Base-by-base conservation (phyloP, 2,329 filamentous ascomycete genomes). In the Neofusicoccum laricinum region DNA sequence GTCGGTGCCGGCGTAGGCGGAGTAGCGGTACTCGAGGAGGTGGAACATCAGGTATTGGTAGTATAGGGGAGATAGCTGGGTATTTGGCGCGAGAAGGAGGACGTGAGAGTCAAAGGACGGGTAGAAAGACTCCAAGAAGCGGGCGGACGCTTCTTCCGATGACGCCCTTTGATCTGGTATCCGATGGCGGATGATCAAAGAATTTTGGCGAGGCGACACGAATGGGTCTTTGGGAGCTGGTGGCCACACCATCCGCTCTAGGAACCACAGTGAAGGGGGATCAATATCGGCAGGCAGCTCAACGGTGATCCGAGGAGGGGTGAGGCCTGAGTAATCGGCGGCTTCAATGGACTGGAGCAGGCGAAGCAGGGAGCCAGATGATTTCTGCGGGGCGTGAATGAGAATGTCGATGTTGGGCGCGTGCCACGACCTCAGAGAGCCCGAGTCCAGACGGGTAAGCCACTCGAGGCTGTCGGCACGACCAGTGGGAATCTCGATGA, bases 41-140 rank as follows among this genome's bases (percentile, higher is more conserved):
- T 84, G 77, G 74, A 92, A 97, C 74, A 90, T 92, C 14, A 97
- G 80, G 73, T 95, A 97, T 67, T 97, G 92, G 67, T 90, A 94
- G 73, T 92, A 98, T 1, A 90, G 85, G 1, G 89, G 87, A 0
- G 91, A 90, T 0, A 98, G 78, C 74, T 98, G 91, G 1, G 85
- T 85, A 69, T 96, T 88, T 1, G 93, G 87, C 4, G 92, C 93
- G 5, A 99, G 84, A 1, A 97, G 78, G n/a, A 99, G 82, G 2
- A 97, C 86, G 74, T 97, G 92, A 10, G 89, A 88, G 61, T 86
- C 77, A 2, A 76, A 73, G 2, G 81, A 78, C 2, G 95, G 93
- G 83, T 93, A 98, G 75, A 96, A 97, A 0, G 91, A 90, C 78
- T 98, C 93, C 4, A 97, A 79, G 65, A 94, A 91, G 25, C 89